phyloP scores from a whole-genome alignment of 805 yeast genomes.

The Candida taoyuanica region DNA sequence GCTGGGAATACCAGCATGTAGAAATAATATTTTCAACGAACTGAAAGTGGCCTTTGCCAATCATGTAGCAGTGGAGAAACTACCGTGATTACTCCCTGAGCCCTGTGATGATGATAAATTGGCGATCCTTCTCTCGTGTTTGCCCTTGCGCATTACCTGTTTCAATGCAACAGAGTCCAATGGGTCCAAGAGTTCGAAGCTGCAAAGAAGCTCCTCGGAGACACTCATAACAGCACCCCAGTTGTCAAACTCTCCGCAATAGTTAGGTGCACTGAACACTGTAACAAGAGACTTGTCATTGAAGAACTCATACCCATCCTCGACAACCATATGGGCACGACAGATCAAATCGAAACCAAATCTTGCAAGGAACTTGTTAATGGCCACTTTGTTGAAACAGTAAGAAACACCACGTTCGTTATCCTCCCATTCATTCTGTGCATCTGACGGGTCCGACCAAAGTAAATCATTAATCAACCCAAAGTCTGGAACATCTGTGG shows the following conservation, averaged over 20 bases:
- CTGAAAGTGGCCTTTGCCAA: conserved; percentile 2
- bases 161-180: conserved; percentile 88
- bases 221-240: conserved; percentile 99
- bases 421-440: conserved; percentile 74
- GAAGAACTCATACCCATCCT: conserved; percentile 95
- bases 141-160: conserved; percentile 92
- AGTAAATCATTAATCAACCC: conserved; percentile 96
- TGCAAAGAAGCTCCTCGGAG: conserved; percentile 84
- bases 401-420: conserved; percentile 97
- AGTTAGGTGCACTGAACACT: conserved; percentile 97
- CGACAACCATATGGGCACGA: conserved; percentile 93
- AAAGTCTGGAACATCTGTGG: conserved; percentile 96
- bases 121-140: conserved; percentile 74
- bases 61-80: conserved; percentile 16
- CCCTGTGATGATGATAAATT: conserved; percentile 27
- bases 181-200: conserved; percentile 91
- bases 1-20: too few species aligned
- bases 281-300: conserved; percentile 85
- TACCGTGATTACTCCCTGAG: conserved; percentile 22
- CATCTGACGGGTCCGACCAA: conserved; percentile 88
- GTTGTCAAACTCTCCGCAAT: conserved; percentile 68
- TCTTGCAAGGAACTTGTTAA: conserved; percentile 64
- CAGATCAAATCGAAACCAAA: conserved; percentile 82
- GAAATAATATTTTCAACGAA: conserved; percentile 9
- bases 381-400: conserved; percentile 82